Evolutionary conservation across 345 rosid genomes (phyloP).

Genomic region (Linum lewisii): DNA sequence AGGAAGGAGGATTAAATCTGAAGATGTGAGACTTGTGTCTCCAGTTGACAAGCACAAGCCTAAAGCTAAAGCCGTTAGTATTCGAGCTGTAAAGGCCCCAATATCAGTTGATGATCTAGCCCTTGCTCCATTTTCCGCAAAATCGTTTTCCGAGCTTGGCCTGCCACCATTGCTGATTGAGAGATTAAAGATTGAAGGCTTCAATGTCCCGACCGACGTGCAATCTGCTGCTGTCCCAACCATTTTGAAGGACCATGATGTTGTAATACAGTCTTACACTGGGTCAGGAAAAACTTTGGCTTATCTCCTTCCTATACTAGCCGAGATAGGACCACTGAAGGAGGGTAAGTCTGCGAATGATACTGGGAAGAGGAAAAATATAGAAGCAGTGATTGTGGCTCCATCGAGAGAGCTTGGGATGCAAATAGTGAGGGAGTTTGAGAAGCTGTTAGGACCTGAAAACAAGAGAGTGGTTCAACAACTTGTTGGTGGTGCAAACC

Average conservation of each 20-base stretch:
- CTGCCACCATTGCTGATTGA: slow-evolving; percentile 52
- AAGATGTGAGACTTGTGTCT: slow-evolving; percentile 10
- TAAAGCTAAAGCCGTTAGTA: slow-evolving; percentile 28
- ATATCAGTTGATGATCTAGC: slow-evolving; percentile 34
- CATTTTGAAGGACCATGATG: slow-evolving; percentile 64
- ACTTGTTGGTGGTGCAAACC: slow-evolving; percentile 93
- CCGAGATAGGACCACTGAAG: slow-evolving; percentile 64
- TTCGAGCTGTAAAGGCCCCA: slow-evolving; percentile 28
- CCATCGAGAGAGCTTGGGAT: slow-evolving; percentile 92
- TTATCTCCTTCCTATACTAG: slow-evolving; percentile 75
- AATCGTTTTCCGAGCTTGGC: slow-evolving; percentile 83
- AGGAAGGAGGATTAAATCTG: slow-evolving; percentile 19
- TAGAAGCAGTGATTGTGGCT: slow-evolving; percentile 88
- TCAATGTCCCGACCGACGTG: slow-evolving; percentile 70
- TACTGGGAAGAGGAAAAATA: slow-evolving; percentile 38
- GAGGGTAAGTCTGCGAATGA: slow-evolving; percentile 23
- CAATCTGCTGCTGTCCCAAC: slow-evolving; percentile 75
- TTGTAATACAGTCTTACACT: slow-evolving; percentile 83
- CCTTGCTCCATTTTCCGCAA: slow-evolving; percentile 54
- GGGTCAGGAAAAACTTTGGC: slow-evolving; percentile 94
- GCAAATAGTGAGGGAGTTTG: slow-evolving; percentile 91
- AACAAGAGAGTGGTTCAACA: slow-evolving; percentile 82
- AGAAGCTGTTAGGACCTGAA: slow-evolving; percentile 68
- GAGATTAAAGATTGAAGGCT: slow-evolving; percentile 66
- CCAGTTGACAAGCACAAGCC: slow-evolving; percentile 22